Evolutionary conservation across 352 stramenopile species (phyloP).

Genomic region (Pythium pyrilobum): DNA sequence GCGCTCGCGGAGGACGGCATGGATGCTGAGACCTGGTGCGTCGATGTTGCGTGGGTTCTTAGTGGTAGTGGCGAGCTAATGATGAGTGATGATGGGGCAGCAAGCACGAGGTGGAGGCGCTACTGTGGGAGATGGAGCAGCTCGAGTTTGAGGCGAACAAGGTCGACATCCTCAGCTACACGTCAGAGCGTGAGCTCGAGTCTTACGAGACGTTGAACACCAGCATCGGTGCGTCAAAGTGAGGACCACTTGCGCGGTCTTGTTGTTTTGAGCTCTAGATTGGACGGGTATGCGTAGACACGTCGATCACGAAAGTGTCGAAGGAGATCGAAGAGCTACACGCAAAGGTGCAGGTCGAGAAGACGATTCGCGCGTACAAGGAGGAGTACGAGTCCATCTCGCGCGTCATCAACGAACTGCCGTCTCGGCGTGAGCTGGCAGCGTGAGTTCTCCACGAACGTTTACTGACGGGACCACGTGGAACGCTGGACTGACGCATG

Average conservation of each 20-base stretch:
- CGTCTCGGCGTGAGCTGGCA: slow-evolving; percentile 55
- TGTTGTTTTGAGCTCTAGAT: no score
- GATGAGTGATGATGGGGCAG: no score
- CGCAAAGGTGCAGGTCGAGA: slow-evolving; percentile 66
- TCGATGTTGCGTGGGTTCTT: not conserved
- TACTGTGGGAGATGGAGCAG: slow-evolving; percentile 86
- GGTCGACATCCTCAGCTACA: slow-evolving; percentile 77
- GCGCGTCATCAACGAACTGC: slow-evolving; percentile 76
- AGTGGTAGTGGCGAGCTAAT: not conserved
- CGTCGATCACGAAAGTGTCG: slow-evolving; percentile 50
- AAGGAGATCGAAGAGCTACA: slow-evolving; percentile 80
- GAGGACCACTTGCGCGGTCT: not conserved
- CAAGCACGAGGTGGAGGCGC: slow-evolving; percentile 62
- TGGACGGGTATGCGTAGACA: slow-evolving; percentile 27
- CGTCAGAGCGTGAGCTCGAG: slow-evolving; percentile 73
- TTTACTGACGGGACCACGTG: not conserved
- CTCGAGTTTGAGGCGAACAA: slow-evolving; percentile 82
- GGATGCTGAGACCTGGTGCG: slow-evolving; percentile 45
- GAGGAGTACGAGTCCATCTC: slow-evolving; percentile 87
- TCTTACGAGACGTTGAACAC: slow-evolving; percentile 76
- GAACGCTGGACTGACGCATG: no score
- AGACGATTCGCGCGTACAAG: slow-evolving; percentile 76
- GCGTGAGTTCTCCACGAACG: slow-evolving; percentile 24
- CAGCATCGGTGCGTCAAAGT: slow-evolving; percentile 45
- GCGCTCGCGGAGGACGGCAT: slow-evolving; percentile 55